Percentiles rank a stretch among this genome's conserved stretches.
These are phyloP conservation scores for Xylaria telfairii DNA, from an alignment of 495 filamentous ascomycete genomes.

Conservation along the genomic window DNA sequence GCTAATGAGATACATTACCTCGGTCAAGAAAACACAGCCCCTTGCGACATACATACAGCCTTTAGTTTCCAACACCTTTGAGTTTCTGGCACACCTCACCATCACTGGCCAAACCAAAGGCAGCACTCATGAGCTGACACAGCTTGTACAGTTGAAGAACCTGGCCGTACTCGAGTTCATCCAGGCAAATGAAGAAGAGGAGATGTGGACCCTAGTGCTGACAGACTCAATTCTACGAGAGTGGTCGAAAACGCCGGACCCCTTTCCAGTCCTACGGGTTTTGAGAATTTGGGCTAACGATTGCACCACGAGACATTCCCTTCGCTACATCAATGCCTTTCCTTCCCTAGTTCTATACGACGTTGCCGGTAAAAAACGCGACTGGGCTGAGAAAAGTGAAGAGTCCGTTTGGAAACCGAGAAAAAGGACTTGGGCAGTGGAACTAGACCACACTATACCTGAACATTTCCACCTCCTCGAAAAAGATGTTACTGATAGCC, in stretches of 20 bases:
- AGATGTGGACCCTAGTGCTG: constrained; percentile 18
- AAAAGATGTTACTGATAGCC: not conserved
- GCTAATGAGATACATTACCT: not conserved
- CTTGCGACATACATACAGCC: constrained; percentile 34
- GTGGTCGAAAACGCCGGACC: constrained; percentile 33
- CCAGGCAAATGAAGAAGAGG: not conserved
- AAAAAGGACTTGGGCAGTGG: not conserved
- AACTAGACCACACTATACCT: not conserved
- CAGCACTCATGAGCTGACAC: constrained; percentile 32
- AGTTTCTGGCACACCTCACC: constrained; percentile 40
- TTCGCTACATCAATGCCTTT: constrained; percentile 35
- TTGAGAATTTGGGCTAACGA: constrained; percentile 34
- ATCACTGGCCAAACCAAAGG: constrained; percentile 29
- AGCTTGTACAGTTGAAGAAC: constrained; percentile 37
- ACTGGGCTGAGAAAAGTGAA: constrained; percentile 22
- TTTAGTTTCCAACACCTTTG: constrained; percentile 25
- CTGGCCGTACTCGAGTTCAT: constrained; percentile 43
- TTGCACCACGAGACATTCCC: constrained; percentile 28
- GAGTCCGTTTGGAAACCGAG: constrained; percentile 10
- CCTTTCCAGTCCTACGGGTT: constrained; percentile 41
- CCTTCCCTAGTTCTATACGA: constrained; percentile 35
- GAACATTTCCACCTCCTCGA: not conserved
- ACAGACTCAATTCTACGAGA: constrained; percentile 40
- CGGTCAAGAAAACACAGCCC: constrained; percentile 17
- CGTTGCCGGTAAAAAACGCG: constrained; percentile 25